Base-by-base conservation (phyloP, 768 basidiomycete genomes). In the Trametes meyenii region DNA sequence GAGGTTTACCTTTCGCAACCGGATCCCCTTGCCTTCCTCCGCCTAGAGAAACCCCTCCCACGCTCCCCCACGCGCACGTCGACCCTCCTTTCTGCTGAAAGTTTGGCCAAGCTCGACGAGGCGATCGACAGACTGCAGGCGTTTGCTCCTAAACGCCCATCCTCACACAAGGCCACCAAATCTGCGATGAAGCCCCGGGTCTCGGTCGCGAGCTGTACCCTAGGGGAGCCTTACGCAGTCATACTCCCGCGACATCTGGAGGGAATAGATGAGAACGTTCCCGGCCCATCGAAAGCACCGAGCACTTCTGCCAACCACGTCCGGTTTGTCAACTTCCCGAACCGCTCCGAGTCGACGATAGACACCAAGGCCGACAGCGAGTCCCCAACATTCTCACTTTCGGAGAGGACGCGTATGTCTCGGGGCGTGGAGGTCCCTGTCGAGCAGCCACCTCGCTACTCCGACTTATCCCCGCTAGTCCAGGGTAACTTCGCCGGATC, bases 311-410 rank as follows among this genome's bases (percentile, higher is more conserved):
- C 48, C 36, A 50, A 42, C 24, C 48, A 38, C 4, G 56, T 58
- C 26, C 56, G 56, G 16, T 58, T 58, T 39, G 39, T 58, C 38
- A 29, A 29, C 36, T 50, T 50, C 39, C 46, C 56, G 12, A 58
- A 38, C 48, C 43, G 24, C 10, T 58, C 56, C 11, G 33, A 33
- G 17, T 2, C 43, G 55, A 24, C 44, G 33, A 16, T 44, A 44
- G 3, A 35, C 21, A 17, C 13, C 26, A 40, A 26, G 4, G 21
- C 46, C 11, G 23, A 38, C 26, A 39, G 14, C 6, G 24, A 29
- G 17, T 14, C 38, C 12, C 40, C 56, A 3, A 23, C 56, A 21
- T 40, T 24, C 21, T 21, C 48, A 0, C 21, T 46, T 14, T 50
- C 39, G 12, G 24, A 14, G 2, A 12, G 3, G 11, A 44, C 29